A percentile compares a stretch with the other conserved stretches of the same genome.
phyloP scores from a whole-genome alignment of 2,329 filamentous ascomycete species.

The Escovopsis weberi region DNA sequence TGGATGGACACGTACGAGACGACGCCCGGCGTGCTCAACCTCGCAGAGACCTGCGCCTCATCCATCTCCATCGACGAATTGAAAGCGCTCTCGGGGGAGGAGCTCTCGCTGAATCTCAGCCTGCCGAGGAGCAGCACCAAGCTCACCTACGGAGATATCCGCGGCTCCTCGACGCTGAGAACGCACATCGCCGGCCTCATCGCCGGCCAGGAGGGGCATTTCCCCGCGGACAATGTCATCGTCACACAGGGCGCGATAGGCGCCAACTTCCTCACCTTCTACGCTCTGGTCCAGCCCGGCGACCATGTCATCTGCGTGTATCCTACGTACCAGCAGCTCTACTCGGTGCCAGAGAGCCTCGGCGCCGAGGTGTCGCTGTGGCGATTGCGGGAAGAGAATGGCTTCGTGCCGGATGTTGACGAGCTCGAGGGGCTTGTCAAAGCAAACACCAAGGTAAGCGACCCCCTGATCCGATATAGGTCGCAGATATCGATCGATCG shows the following conservation, averaged over 20 bases:
- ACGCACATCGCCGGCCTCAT: conserved; percentile 49
- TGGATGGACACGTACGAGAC: conserved; percentile 51
- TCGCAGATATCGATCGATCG: neutral
- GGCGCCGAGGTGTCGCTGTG: conserved; percentile 68
- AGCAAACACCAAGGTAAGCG: conserved; percentile 50
- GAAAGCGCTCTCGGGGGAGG: conserved; percentile 40
- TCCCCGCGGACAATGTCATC: conserved; percentile 46
- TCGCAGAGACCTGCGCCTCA: conserved; percentile 66
- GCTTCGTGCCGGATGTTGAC: conserved; percentile 51
- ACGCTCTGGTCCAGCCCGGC: conserved; percentile 53
- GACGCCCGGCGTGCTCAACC: conserved; percentile 46
- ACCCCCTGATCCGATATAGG: neutral
- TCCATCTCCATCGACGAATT: conserved; percentile 61
- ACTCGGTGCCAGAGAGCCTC: conserved; percentile 56
- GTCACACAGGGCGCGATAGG: conserved; percentile 69
- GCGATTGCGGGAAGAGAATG: conserved; percentile 49
- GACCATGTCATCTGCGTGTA: conserved; percentile 81
- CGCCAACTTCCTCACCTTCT: conserved; percentile 72
- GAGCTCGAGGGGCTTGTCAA: conserved; percentile 52
- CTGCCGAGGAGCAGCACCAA: conserved; percentile 36
- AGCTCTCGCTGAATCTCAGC: conserved; percentile 16
- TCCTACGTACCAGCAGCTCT: conserved; percentile 77
- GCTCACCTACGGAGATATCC: conserved; percentile 61
- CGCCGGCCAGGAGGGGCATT: conserved; percentile 27
- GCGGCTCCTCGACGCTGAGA: conserved; percentile 49